These are phyloP conservation scores for Adansonia grandidieri DNA, from an alignment of 441 rosid genomes.

Conservation along the genomic window DNA sequence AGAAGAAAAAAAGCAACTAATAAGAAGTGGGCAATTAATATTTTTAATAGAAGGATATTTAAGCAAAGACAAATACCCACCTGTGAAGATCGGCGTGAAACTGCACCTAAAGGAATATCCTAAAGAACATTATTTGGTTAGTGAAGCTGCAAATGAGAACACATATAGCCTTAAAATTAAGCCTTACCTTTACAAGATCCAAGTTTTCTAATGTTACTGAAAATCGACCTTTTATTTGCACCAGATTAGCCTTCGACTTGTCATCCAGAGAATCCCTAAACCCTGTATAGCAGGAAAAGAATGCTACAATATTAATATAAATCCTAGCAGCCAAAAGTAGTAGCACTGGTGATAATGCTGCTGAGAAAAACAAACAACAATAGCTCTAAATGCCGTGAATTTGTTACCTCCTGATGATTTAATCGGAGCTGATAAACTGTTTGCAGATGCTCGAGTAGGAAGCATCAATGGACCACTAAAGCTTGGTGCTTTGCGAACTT, in stretches of 20 bases:
- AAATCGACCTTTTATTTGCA: constrained; percentile 95
- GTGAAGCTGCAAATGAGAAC: constrained; percentile 37
- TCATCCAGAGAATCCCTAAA: constrained; percentile 94
- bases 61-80: constrained; percentile 52
- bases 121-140: constrained; percentile 57
- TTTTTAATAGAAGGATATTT: constrained; percentile 25
- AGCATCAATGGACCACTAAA: constrained; percentile 96
- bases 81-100: constrained; percentile 83
- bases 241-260: constrained; percentile 84
- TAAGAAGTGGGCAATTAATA: constrained; percentile 26
- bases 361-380: constrained; percentile 20
- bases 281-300: constrained; percentile 50
- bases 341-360: not conserved
- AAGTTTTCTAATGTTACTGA: constrained; percentile 97
- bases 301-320: not conserved
- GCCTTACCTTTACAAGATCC: constrained; percentile 84
- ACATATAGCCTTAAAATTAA: constrained; percentile 28
- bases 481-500: constrained; percentile 74
- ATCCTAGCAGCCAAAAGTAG: not conserved
- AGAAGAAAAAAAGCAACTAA: constrained; percentile 29
- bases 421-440: constrained; percentile 95
- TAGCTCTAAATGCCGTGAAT: not conserved
- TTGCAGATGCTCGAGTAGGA: constrained; percentile 91
- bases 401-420: constrained; percentile 84
- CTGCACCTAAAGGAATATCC: constrained; percentile 86